Conservation (phyloP, 805 yeast species). For the Saccharomycopsis malanga region DNA sequence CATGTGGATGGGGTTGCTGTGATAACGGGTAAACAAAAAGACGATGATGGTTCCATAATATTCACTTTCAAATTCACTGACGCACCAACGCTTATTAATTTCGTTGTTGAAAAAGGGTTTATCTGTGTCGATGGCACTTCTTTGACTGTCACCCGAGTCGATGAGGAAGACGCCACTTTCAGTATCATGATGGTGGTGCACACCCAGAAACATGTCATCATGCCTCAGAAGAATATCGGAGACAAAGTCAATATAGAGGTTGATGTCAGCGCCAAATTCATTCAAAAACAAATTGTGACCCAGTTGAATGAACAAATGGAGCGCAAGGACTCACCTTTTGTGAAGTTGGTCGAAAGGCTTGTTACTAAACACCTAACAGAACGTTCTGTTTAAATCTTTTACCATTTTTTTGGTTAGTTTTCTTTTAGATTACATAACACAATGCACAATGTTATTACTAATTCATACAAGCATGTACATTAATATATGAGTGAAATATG, state of each 20-base stretch:
- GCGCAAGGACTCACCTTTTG: constrained; percentile 43
- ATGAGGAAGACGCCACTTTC: constrained; percentile 49
- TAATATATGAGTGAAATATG: too few relatives aligned
- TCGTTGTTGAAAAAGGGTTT: constrained; percentile 92
- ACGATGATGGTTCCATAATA: constrained; percentile 68
- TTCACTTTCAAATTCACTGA: constrained; percentile 66
- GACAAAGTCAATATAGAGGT: constrained; percentile 84
- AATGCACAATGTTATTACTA: too few relatives aligned
- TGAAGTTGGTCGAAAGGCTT: constrained; percentile 40
- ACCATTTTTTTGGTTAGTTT: too few relatives aligned
- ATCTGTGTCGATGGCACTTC: constrained; percentile 91
- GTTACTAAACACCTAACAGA: constrained; percentile 37
- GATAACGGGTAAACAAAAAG: constrained; percentile 47
- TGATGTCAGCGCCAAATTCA: constrained; percentile 85
- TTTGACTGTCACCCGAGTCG: constrained; percentile 76
- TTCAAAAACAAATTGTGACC: constrained; percentile 74
- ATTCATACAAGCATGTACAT: too few relatives aligned
- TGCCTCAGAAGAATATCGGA: constrained; percentile 59
- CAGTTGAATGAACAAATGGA: constrained; percentile 44
- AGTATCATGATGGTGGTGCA: constrained; percentile 88
- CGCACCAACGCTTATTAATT: constrained; percentile 41
- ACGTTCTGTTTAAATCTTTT: too few relatives aligned
- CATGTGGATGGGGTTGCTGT: constrained; percentile 88
- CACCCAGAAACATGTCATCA: constrained; percentile 74
- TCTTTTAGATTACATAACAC: too few relatives aligned